phyloP scores from a whole-genome alignment of 768 basidiomycete species.

The Amanita pallidorosea region DNA sequence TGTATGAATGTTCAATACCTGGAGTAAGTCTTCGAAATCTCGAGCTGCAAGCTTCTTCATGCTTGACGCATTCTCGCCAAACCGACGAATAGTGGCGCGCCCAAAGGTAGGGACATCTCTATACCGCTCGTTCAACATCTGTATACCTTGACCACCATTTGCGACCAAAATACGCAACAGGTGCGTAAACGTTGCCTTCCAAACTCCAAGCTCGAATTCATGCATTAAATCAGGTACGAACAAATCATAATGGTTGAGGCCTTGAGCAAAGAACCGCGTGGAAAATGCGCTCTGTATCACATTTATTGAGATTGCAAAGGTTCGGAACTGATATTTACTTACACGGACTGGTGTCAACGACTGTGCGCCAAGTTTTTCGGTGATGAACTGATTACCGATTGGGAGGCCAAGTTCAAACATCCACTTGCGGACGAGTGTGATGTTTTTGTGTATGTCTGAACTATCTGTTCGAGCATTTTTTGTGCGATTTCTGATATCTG shows the following conservation, averaged over 20 bases:
- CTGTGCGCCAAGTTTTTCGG: neutral
- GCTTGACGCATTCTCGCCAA: slow-evolving; percentile 21
- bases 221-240: too few species aligned
- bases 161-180: slow-evolving; percentile 9
- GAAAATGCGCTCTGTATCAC: slow-evolving; percentile 17
- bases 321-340: too few species aligned
- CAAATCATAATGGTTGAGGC: slow-evolving; percentile 15
- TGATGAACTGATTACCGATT: neutral
- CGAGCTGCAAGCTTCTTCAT: slow-evolving; percentile 20
- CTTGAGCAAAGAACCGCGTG: slow-evolving; percentile 3
- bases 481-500: slow-evolving; percentile 9
- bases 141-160: slow-evolving; percentile 10
- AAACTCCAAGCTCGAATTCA: slow-evolving; percentile 16
- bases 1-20: neutral
- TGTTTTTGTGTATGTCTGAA: neutral
- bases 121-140: slow-evolving; percentile 16
- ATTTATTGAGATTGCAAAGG: too few species aligned
- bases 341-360: too few species aligned
- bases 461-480: slow-evolving; percentile 4
- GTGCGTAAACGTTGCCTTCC: slow-evolving; percentile 26
- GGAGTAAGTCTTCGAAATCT: slow-evolving; percentile 25
- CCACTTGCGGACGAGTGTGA: neutral
- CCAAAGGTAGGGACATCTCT: slow-evolving; percentile 19
- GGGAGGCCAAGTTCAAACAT: neutral
- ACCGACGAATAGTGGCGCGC: slow-evolving; percentile 21